Base-by-base conservation (phyloP, 768 basidiomycete species). In the Boletus rubroflammeus region DNA sequence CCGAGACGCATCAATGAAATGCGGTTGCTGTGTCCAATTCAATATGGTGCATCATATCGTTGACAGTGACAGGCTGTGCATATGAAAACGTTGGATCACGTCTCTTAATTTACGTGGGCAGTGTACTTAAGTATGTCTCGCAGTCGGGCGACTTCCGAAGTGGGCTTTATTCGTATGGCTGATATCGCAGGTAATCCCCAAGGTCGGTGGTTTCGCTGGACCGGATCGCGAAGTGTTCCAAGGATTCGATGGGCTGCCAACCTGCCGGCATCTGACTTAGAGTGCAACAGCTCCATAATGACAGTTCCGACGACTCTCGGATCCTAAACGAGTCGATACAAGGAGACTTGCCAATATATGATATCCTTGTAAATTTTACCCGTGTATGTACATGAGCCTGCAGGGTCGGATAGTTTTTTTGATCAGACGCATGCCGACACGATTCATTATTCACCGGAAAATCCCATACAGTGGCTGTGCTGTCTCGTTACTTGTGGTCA, bases 21-120 rank as follows among this genome's bases (percentile, higher is more conserved):
- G n/a, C 26, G 36, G 48, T 28, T 15, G 36, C 13, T 26, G 35
- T 9, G 26, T 13, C 7, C 1, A 28, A 48, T 28, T 48, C 35
- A 26, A 28, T 35, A 7, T 28, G 25, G 10, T 45, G n/a, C 26
- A 49, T 49, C 14, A 49, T 43, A 28, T 36, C 17, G 13, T 15
- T 38, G 47, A 49, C 23, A 32, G 13, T 35, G 50, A 52, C 51
- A 52, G 51, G 51, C 51, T 49, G 51, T 52, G 51, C 39, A 31
- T 3, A 26, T 19, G 38, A 38, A 38, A 19, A 38, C 38, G n/a
- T 34, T 32, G 43, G 17, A 43, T 43, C 41, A 42, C 28, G 28
- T 29, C 28, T 13, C 10, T 28, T 28, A 45, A 45, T 21, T 45
- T 31, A 45, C 28, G 44, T 29, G 29, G 44, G 13, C 13, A 45